Evolutionary conservation across 352 stramenopile species (phyloP).

Genomic region (Phytophthora nicotianae): DNA sequence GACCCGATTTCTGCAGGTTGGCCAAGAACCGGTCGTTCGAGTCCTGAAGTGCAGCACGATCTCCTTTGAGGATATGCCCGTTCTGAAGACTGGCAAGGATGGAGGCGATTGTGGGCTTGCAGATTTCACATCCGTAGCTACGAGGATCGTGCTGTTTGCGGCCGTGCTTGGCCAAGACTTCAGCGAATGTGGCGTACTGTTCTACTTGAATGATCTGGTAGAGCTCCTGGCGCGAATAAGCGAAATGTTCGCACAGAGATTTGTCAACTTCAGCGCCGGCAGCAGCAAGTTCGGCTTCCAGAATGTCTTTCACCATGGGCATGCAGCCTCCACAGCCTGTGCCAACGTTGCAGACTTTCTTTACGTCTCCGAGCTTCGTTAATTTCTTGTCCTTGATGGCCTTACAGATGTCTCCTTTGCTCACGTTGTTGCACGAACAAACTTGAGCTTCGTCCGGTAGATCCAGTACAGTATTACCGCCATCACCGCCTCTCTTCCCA

Average conservation of each 20-base stretch:
- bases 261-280: slow-evolving; percentile 89
- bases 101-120: slow-evolving; percentile 90
- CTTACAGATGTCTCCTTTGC: slow-evolving; percentile 74
- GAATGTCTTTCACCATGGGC: slow-evolving; percentile 89
- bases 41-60: slow-evolving; percentile 86
- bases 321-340: slow-evolving; percentile 92
- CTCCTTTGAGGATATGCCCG: slow-evolving; percentile 80
- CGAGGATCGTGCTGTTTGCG: slow-evolving; percentile 44
- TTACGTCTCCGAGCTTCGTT: slow-evolving; percentile 75
- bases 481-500: slow-evolving; percentile 46
- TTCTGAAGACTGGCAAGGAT: slow-evolving; percentile 93
- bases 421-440: slow-evolving; percentile 94
- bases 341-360: slow-evolving; percentile 87
- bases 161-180: slow-evolving; percentile 85
- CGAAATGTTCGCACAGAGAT: slow-evolving; percentile 92
- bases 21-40: slow-evolving; percentile 93
- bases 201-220: slow-evolving; percentile 88
- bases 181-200: slow-evolving; percentile 86
- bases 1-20: slow-evolving; percentile 93
- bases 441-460: slow-evolving; percentile 86
- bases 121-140: slow-evolving; percentile 91
- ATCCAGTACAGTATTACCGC: slow-evolving; percentile 48
- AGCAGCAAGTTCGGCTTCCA: slow-evolving; percentile 83
- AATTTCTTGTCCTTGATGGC: slow-evolving; percentile 81
- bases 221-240: slow-evolving; percentile 89